Evolutionary conservation across 1,284 basidiomycete genomes (phyloP).

Genomic region (Ganoderma resinaceum): DNA sequence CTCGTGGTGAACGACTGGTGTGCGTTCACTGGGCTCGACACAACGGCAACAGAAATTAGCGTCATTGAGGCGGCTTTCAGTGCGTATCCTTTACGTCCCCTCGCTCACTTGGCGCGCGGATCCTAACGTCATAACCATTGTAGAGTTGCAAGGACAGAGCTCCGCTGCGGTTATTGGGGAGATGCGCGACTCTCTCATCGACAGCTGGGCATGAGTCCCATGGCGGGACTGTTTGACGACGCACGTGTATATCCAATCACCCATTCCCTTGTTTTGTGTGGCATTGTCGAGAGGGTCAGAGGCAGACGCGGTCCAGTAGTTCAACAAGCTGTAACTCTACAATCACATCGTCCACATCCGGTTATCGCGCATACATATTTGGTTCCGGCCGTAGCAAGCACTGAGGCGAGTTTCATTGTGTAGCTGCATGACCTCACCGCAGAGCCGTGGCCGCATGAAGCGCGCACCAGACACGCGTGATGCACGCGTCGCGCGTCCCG

Average conservation of each 20-base stretch:
- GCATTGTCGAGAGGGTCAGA: constrained; percentile 18
- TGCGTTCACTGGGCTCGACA: constrained; percentile 96
- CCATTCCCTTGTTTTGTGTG: constrained; percentile 25
- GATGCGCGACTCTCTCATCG: constrained; percentile 94
- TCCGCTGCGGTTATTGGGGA: constrained; percentile 89
- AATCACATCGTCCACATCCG: constrained; percentile 4
- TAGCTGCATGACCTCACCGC: background rate
- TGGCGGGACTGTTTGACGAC: constrained; percentile 14
- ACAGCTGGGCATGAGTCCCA: constrained; percentile 87
- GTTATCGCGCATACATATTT: background rate
- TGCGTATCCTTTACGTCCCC: constrained; percentile 49
- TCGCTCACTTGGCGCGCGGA: constrained; percentile 10
- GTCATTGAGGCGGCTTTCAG: constrained; percentile 99
- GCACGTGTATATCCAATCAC: constrained; percentile 25
- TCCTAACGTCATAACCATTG: constrained; percentile 15
- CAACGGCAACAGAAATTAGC: constrained; percentile 97
- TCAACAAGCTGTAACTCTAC: constrained; percentile 27
- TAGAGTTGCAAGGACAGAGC: constrained; percentile 90
- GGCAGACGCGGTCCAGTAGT: constrained; percentile 21
- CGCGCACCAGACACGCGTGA: constrained; percentile 24
- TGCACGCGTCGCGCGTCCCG: constrained; percentile 18
- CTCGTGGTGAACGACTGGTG: constrained; percentile 99
- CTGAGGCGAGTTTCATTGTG: background rate
- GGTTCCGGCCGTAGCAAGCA: background rate
- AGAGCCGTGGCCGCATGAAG: constrained; percentile 1